These are phyloP conservation scores for Hemisphaericaspora xylanilytica DNA, from an alignment of 1,139 yeast species.

Conservation along the genomic window DNA sequence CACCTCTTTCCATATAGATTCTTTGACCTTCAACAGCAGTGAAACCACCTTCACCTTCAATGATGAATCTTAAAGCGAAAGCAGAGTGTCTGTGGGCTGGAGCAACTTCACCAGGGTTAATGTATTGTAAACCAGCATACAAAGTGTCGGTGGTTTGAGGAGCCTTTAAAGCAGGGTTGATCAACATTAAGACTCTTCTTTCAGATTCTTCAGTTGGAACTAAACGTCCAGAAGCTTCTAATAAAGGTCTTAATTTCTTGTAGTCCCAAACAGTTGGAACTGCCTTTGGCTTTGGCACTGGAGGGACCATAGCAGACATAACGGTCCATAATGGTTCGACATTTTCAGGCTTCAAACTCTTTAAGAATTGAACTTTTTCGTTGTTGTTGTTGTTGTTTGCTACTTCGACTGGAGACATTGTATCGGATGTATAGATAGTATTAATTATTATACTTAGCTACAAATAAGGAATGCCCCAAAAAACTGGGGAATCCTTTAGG, in stretches of 20 bases:
- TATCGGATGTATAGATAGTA: too few relatives aligned
- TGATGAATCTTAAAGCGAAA: constrained; percentile 20
- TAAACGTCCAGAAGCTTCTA: constrained; percentile 18
- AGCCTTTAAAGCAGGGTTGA: constrained; percentile 19
- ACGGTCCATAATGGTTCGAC: constrained; percentile 23
- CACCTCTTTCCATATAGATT: constrained; percentile 20
- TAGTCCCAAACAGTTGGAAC: constrained; percentile 19
- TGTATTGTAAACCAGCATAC: constrained; percentile 22
- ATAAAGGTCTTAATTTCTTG: constrained; percentile 17
- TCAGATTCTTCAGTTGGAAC: constrained; percentile 21
- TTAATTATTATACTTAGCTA: too few relatives aligned
- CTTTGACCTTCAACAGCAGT: constrained; percentile 22
- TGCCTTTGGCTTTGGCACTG: constrained; percentile 20
- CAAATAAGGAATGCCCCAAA: neutral
- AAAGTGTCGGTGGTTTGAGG: constrained; percentile 24
- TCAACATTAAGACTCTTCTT: constrained; percentile 21
- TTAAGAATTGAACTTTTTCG: constrained; percentile 12
- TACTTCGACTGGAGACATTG: constrained; percentile 7
- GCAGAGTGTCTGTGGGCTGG: constrained; percentile 22
- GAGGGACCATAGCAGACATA: constrained; percentile 23
- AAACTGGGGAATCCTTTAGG: neutral
- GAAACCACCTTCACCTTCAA: constrained; percentile 22
- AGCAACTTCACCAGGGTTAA: constrained; percentile 22
- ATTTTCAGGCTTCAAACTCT: constrained; percentile 15
- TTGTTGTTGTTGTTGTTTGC: neutral